These are phyloP conservation scores for Castanospermum australe DNA, from an alignment of 306 rosid genomes.

Conservation along the genomic window DNA sequence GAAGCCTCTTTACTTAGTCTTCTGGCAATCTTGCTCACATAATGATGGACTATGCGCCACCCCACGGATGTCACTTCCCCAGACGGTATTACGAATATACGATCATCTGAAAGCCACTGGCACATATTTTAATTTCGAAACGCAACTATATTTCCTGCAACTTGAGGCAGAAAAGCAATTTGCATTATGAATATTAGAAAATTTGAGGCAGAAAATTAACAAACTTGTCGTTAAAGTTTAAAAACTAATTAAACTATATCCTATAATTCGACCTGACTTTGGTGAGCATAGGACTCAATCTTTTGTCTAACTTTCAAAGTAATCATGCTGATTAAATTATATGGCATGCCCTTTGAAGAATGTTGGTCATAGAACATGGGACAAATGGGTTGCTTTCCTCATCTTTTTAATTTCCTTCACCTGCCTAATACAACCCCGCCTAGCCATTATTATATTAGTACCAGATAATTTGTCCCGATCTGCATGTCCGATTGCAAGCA, in stretches of 20 bases:
- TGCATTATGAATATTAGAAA: not conserved
- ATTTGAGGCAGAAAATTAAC: slow-evolving; percentile 13
- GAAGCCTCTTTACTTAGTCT: not conserved
- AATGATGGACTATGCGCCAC: not conserved
- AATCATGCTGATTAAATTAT: slow-evolving; percentile 25
- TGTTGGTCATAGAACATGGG: slow-evolving; percentile 23
- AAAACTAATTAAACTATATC: slow-evolving; percentile 12
- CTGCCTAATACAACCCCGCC: slow-evolving; percentile 23
- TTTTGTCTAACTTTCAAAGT: slow-evolving; percentile 40
- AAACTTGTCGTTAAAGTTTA: slow-evolving; percentile 12
- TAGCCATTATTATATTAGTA: slow-evolving; percentile 27
- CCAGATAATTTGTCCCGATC: slow-evolving; percentile 40
- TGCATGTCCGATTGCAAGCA: slow-evolving; percentile 38
- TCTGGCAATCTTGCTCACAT: not conserved
- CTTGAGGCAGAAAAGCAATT: not conserved
- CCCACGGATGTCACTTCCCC: not conserved
- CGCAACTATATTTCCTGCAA: not conserved
- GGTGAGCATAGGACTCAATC: slow-evolving; percentile 33
- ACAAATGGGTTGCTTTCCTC: slow-evolving; percentile 39
- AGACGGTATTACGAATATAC: not conserved
- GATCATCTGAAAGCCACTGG: not conserved
- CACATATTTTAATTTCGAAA: slow-evolving; percentile 12
- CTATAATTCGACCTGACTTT: slow-evolving; percentile 9
- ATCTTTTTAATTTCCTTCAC: slow-evolving; percentile 17
- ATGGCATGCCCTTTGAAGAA: slow-evolving; percentile 26